A percentile compares a stretch with the other conserved stretches of the same genome.
These are phyloP conservation scores for Colletotrichum caudatum DNA, from an alignment of 2,329 filamentous ascomycete species.

Conservation along the genomic window DNA sequence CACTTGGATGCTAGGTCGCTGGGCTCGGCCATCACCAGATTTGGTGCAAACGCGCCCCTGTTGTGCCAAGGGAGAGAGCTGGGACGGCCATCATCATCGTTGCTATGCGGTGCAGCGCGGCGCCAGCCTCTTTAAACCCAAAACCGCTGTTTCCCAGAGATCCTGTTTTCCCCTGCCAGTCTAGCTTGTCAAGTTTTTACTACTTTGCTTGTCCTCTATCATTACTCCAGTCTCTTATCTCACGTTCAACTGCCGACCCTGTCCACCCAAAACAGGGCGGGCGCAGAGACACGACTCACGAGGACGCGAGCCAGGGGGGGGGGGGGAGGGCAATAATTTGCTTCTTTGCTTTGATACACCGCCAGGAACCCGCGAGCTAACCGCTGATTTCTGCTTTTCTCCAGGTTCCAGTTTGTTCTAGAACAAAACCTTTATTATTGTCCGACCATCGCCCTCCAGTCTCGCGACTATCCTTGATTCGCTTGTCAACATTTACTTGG, in stretches of 20 bases:
- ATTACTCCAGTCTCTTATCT: conserved; percentile 31
- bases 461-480: background rate
- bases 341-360: conserved; percentile 38
- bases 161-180: conserved; percentile 9
- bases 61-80: background rate
- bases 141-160: conserved; percentile 18
- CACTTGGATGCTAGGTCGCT: conserved; percentile 7
- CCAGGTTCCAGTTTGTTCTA: conserved; percentile 10
- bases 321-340: conserved; percentile 4
- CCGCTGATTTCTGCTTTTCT: conserved; percentile 5
- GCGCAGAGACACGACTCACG: conserved; percentile 9
- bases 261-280: background rate
- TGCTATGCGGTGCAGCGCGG: conserved; percentile 1
- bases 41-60: background rate
- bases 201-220: conserved; percentile 15
- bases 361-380: conserved; percentile 30
- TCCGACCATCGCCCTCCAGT: background rate
- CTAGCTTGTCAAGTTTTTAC: conserved; percentile 21
- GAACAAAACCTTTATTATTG: background rate
- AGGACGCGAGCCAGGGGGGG: conserved; percentile 19
- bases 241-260: conserved; percentile 21
- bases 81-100: conserved; percentile 15
- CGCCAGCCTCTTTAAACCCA: conserved; percentile 28
- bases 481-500: background rate
- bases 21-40: conserved; percentile 27